Conservation (phyloP, 2,329 filamentous ascomycete genomes). For the Colletotrichum ledebouriae region DNA sequence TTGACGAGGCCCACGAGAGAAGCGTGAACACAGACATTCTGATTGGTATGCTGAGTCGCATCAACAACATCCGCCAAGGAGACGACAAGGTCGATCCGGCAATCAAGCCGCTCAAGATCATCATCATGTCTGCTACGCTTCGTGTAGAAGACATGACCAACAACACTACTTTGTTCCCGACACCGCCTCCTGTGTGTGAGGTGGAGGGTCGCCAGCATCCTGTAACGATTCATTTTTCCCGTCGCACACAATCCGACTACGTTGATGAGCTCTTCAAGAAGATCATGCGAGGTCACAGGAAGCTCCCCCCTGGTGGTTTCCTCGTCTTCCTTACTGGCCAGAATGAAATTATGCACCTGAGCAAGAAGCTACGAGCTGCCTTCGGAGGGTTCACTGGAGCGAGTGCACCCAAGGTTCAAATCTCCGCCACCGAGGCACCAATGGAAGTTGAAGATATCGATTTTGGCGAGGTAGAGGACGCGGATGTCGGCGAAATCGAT, state of each 20-base stretch:
- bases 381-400: constrained; percentile 70
- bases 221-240: constrained; percentile 90
- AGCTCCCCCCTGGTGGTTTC: constrained; percentile 90
- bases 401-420: constrained; percentile 76
- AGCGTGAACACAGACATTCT: constrained; percentile 98
- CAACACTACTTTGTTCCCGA: constrained; percentile 83
- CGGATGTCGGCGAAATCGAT: constrained; percentile 71
- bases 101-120: constrained; percentile 85
- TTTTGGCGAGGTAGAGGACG: constrained; percentile 78
- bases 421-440: constrained; percentile 82
- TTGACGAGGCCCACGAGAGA: constrained; percentile 97
- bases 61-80: constrained; percentile 85
- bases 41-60: constrained; percentile 96
- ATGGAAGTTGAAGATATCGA: constrained; percentile 91
- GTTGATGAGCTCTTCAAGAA: constrained; percentile 92
- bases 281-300: constrained; percentile 87
- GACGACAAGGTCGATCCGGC: constrained; percentile 79
- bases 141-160: constrained; percentile 90
- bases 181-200: constrained; percentile 85
- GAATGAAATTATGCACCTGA: constrained; percentile 89
- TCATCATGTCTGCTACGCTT: constrained; percentile 98
- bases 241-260: constrained; percentile 87
- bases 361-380: constrained; percentile 79
- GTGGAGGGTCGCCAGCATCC: constrained; percentile 93
- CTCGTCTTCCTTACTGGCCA: constrained; percentile 95